Evolutionary conservation across 2,329 filamentous ascomycete genomes (phyloP).

Genomic region (Exophiala mesophila): DNA sequence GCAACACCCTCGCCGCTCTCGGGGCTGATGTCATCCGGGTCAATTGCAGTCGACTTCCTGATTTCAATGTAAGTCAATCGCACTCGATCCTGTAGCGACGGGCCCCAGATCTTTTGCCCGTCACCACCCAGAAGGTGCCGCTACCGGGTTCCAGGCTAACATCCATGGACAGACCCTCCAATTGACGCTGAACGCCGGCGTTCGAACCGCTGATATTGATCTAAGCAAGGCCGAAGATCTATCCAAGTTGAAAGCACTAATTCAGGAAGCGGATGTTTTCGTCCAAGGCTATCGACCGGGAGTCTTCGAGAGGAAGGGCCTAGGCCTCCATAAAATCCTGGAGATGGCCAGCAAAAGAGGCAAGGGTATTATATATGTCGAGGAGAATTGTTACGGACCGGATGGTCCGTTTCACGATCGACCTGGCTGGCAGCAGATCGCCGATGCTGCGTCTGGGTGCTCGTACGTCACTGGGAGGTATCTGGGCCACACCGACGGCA

Average conservation of each 20-base stretch:
- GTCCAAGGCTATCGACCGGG: conserved; percentile 48
- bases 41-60: conserved; percentile 36
- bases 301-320: conserved; percentile 54
- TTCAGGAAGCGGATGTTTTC: conserved; percentile 49
- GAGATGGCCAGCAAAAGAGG: conserved; percentile 36
- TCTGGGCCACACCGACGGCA: conserved; percentile 28
- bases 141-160: too few species aligned
- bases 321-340: conserved; percentile 42
- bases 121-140: too few species aligned
- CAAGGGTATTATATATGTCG: conserved; percentile 43
- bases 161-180: background rate
- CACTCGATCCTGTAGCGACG: too few species aligned
- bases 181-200: background rate
- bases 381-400: conserved; percentile 48
- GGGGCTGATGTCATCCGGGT: conserved; percentile 45
- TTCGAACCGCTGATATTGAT: conserved; percentile 43
- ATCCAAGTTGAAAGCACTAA: conserved; percentile 36
- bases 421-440: conserved; percentile 49
- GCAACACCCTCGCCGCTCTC: conserved; percentile 38
- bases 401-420: conserved; percentile 42
- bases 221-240: conserved; percentile 40
- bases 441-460: conserved; percentile 37
- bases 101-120: too few species aligned
- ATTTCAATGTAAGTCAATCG: conserved; percentile 38
- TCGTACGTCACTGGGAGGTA: conserved; percentile 34